A percentile compares a stretch with the other conserved stretches of the same genome.
Evolutionary conservation across 192 early-diverging fungal genomes (phyloP).

Genomic region (Umbelopsis isabellina): DNA sequence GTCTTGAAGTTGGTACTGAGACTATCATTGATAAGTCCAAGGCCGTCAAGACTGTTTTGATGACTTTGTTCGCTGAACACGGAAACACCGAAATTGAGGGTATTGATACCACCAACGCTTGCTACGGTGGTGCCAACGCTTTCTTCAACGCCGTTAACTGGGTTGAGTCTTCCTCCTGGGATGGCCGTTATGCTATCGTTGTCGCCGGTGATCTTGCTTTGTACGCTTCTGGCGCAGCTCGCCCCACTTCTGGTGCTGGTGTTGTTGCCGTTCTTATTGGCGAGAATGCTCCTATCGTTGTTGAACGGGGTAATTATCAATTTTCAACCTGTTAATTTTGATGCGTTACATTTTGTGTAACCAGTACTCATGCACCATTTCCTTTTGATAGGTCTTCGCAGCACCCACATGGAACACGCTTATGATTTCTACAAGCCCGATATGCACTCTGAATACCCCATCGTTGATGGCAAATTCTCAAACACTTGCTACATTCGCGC

Average conservation of each 20-base stretch:
- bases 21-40: slow-evolving; percentile 99
- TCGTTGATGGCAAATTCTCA: slow-evolving; percentile 94
- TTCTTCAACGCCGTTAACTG: slow-evolving; percentile 98
- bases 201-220: slow-evolving; percentile 97
- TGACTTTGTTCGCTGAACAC: slow-evolving; percentile 90
- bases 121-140: slow-evolving; percentile 97
- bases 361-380: neutral
- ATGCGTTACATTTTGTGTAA: neutral
- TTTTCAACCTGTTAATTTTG: neutral
- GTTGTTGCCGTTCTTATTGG: slow-evolving; percentile 91
- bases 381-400: slow-evolving; percentile 61
- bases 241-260: slow-evolving; percentile 94
- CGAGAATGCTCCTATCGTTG: slow-evolving; percentile 89
- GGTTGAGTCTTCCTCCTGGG: slow-evolving; percentile 93
- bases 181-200: slow-evolving; percentile 88
- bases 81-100: slow-evolving; percentile 96
- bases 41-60: slow-evolving; percentile 94
- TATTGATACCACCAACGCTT: slow-evolving; percentile 98
- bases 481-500: slow-evolving; percentile 92
- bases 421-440: slow-evolving; percentile 99
- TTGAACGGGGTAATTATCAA: slow-evolving; percentile 69
- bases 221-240: slow-evolving; percentile 88
- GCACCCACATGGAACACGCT: slow-evolving; percentile 94
- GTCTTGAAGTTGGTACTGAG: slow-evolving; percentile 97
- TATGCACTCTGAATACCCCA: slow-evolving; percentile 95